These are phyloP conservation scores for Carex sylvatica DNA, from an alignment of 202 grass and related monocot genomes.

Conservation along the genomic window DNA sequence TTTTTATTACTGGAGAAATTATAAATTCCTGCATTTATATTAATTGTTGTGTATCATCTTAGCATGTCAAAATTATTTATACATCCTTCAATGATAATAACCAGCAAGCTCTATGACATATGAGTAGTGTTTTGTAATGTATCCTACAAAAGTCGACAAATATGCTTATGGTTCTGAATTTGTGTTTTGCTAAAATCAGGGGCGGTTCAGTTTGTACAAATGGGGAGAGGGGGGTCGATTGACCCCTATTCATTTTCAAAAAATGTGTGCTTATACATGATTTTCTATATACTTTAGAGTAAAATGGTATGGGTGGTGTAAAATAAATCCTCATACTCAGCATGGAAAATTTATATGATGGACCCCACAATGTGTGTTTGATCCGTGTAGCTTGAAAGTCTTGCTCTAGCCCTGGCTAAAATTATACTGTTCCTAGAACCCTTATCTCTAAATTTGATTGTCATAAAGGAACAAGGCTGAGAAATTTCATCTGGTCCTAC, in stretches of 20 bases:
- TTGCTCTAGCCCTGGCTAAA: too few species aligned
- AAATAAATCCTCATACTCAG: too few species aligned
- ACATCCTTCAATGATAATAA: constrained; percentile 7
- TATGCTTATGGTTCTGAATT: background rate
- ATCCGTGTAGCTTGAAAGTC: too few species aligned
- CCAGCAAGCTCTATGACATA: background rate
- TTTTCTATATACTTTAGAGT: too few species aligned
- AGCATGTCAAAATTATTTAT: background rate
- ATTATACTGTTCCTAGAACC: background rate
- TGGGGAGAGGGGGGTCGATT: too few species aligned
- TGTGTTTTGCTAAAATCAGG: background rate
- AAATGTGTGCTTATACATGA: too few species aligned
- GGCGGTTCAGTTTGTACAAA: too few species aligned
- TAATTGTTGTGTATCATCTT: background rate
- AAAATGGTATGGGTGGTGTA: too few species aligned
- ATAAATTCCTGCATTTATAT: background rate
- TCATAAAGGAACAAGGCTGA: background rate
- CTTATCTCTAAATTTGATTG: background rate
- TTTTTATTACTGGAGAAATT: background rate
- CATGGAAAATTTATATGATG: too few species aligned
- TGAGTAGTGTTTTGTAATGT: background rate
- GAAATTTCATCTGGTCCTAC: background rate
- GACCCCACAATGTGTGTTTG: too few species aligned
- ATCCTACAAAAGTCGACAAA: background rate
- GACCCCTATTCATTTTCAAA: too few species aligned